Percentiles rank a stretch among this genome's conserved stretches.
Evolutionary conservation across 768 basidiomycete genomes (phyloP).

Genomic region (Trametes elegans): DNA sequence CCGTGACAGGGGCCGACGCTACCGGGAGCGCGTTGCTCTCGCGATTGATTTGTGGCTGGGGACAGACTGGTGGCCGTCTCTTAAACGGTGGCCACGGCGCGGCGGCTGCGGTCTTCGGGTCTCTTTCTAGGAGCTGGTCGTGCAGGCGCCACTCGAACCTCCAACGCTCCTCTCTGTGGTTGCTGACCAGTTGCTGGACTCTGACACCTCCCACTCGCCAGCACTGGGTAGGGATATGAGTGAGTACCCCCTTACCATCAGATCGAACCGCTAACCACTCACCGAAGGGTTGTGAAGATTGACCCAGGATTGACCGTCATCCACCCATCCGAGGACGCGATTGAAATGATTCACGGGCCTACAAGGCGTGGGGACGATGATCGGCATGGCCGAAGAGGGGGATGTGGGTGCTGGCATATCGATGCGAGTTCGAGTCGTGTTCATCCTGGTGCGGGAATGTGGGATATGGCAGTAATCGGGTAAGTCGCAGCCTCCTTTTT

Average conservation of each 20-base stretch:
- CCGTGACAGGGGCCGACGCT: too few species aligned
- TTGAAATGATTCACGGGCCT: neutral
- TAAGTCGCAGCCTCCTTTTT: too few species aligned
- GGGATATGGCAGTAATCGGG: too few species aligned
- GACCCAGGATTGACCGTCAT: too few species aligned
- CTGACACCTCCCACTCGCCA: neutral
- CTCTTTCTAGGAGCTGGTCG: neutral
- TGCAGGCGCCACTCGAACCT: neutral
- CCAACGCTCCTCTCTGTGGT: neutral
- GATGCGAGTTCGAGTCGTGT: too few species aligned
- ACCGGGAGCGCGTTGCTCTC: too few species aligned
- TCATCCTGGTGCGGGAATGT: too few species aligned
- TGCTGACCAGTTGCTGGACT: neutral
- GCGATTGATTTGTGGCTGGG: too few species aligned
- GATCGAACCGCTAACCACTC: neutral
- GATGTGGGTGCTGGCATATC: too few species aligned
- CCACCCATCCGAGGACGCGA: too few species aligned
- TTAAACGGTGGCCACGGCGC: neutral
- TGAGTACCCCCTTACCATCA: neutral
- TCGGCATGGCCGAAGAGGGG: too few species aligned
- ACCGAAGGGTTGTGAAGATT: neutral
- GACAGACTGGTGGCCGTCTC: neutral
- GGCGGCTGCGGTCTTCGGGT: neutral
- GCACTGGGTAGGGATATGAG: neutral
- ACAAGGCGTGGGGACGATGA: neutral